Base-by-base conservation (phyloP, 345 rosid genomes). In the Cardamine chenopodiifolia region DNA sequence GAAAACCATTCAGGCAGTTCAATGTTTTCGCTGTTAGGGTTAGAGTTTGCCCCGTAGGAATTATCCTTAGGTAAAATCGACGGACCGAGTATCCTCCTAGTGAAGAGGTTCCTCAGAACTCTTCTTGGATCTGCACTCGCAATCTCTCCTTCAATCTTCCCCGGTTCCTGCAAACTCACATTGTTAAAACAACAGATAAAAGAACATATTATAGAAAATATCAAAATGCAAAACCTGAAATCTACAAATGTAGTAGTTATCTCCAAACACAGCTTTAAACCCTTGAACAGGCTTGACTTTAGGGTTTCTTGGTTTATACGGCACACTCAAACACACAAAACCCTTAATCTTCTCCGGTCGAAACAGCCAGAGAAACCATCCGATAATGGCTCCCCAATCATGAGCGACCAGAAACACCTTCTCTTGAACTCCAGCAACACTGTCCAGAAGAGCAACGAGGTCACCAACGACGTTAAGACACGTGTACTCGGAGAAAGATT, bases 171-270 rank as follows among this genome's bases (percentile, higher is more conserved):
- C 54, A 64, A 42, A 55, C 18, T 34, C 73, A 20, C 62, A 62
- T n/a, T 14, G 55, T 35, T n/a, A 10, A 62, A n/a, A 18, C 42
- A 44, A 58, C 5, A 31, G n/a, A 40, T 50, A 17, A 54, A 32
- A 34, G 5, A 50, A 14, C 3, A 49, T 39, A 58, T 1, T 8
- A 20, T 44, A 25, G 49, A 44, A 63, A 15, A 15, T 1, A 56
- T 42, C 5, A 23, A 63, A 54, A 22, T 55, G 39, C 11, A 65
- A 69, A 70, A 88, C 98, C 93, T 93, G 94, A 66, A 91, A 91
- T 81, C 97, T 85, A 84, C 92, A 91, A 17, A 89, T 82, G 72
- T 93, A 91, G 86, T 86, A 93, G 70, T 93, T 88, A 10, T 91
- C 92, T 56, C 92, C 97, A 55, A 83, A 91, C 62, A 45, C n/a